These are phyloP conservation scores for Gigaspora rosea DNA, from an alignment of 192 early-diverging fungal genomes.

Conservation along the genomic window DNA sequence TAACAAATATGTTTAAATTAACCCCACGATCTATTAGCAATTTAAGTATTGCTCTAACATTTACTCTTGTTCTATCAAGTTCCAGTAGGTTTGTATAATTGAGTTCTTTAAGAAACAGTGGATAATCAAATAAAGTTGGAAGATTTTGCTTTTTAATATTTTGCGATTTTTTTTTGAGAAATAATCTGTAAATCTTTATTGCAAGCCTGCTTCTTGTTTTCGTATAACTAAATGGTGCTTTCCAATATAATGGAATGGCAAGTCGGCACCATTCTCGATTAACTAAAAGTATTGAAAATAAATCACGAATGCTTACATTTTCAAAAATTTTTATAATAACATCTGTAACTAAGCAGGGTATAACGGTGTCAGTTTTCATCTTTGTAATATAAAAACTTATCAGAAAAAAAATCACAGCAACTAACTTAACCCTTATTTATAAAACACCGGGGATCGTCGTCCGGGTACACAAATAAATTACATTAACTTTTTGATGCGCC, in stretches of 20 bases:
- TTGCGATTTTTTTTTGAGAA: constrained; percentile 10
- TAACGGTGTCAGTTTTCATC: no score
- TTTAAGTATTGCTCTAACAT: constrained; percentile 13
- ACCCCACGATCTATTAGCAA: constrained; percentile 15
- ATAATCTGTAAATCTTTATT: constrained; percentile 21
- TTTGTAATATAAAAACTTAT: no score
- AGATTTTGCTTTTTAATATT: background rate
- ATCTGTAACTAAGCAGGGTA: background rate
- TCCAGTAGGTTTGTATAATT: constrained; percentile 19
- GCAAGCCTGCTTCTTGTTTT: background rate
- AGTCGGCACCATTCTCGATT: background rate
- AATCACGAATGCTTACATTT: constrained; percentile 20
- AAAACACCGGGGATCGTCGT: no score
- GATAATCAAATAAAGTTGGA: constrained; percentile 19
- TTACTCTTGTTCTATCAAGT: no score
- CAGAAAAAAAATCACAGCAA: no score
- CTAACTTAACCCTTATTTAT: no score
- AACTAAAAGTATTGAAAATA: constrained; percentile 29
- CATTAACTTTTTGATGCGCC: no score
- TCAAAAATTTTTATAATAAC: constrained; percentile 2
- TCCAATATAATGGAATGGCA: constrained; percentile 26
- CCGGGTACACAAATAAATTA: no score
- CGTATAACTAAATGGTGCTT: constrained; percentile 30
- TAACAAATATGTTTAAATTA: constrained; percentile 20
- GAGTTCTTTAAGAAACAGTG: background rate